A percentile compares a stretch with the other conserved stretches of the same genome.
phyloP scores from a whole-genome alignment of 805 yeast species.

The Candida ficus region DNA sequence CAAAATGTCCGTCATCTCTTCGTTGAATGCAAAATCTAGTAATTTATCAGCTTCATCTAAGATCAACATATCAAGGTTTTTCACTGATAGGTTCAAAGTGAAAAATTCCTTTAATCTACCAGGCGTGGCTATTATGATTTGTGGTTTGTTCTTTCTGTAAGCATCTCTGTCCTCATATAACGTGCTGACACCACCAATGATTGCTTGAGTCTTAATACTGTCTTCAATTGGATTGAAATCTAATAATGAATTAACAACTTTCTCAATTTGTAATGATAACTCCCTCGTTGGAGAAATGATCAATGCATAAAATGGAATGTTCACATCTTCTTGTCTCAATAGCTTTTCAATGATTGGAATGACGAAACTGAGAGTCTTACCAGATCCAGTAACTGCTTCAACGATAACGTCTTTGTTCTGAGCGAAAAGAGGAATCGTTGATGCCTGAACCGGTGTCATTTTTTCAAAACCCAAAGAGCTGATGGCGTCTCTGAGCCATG shows the following conservation, averaged over 20 bases:
- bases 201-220: conserved; percentile 48
- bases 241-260: conserved; percentile 58
- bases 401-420: conserved; percentile 92
- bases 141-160: conserved; percentile 55
- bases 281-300: conserved; percentile 68
- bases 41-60: conserved; percentile 92
- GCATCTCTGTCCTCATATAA: conserved; percentile 67
- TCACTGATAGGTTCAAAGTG: conserved; percentile 47
- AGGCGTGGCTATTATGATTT: conserved; percentile 85
- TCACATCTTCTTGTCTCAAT: conserved; percentile 27
- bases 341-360: conserved; percentile 77
- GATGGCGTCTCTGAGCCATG: conserved; percentile 70
- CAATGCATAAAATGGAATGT: conserved; percentile 60
- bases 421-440: conserved; percentile 80
- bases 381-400: conserved; percentile 97
- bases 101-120: conserved; percentile 81
- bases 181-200: conserved; percentile 59
- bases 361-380: conserved; percentile 90
- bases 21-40: conserved; percentile 69
- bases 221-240: conserved; percentile 49
- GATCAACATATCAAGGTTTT: conserved; percentile 65
- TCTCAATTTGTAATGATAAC: conserved; percentile 62
- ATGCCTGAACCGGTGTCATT: conserved; percentile 98
- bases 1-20: conserved; percentile 64
- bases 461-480: conserved; percentile 65